Evolutionary conservation across 1,139 yeast species (phyloP), one percentile per base, ranked within the genome.

Genomic region (Sugiyamaella pinicola): DNA sequence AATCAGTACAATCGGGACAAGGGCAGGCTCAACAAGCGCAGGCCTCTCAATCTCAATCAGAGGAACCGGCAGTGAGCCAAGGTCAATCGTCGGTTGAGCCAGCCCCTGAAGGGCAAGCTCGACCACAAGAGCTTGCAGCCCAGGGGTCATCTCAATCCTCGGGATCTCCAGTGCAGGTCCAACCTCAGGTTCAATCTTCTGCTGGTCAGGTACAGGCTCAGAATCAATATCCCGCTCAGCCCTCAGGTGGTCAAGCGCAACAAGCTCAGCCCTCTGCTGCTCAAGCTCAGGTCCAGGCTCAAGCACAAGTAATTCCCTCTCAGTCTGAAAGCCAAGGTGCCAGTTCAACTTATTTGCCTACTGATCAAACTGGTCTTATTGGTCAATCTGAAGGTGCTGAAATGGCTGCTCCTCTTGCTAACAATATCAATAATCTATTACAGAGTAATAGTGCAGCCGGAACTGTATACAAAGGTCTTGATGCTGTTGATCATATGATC

Each of bases 381-480:
- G 50, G 44, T 29, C 19, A 38, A 10, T 47, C 50, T n/a, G 50
- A 47, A 22, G 55, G 55, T 18, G 31, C 50, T 6, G 44, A 31
- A 24, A 46, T 52, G 55, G 22, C 38, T 43, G 55, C 55, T 24
- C 55, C 55, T 33, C 15, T 52, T 15, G 55, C 55, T 19, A 35
- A 33, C 26, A 40, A 42, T 18, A 48, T 46, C 17, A 49, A 46
- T 26, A n/a, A 22, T 19, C 39, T 52, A 1, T 26, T 52, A 19
- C 47, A 47, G 21, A 34, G 47, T 29, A 21, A 52, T 17, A 40
- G 52, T 33, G 47, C 33, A 29, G 50, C 55, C 13, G 21, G 54
- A 8, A 21, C 31, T 9, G 35, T 52, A 19, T 49, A 52, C 33
- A 39, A 44, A 35, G 49, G 41, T 10, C 41, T 52, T 22, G 55